Conservation (phyloP, 2,329 filamentous ascomycete genomes). For the Fusarium anthophilum region DNA sequence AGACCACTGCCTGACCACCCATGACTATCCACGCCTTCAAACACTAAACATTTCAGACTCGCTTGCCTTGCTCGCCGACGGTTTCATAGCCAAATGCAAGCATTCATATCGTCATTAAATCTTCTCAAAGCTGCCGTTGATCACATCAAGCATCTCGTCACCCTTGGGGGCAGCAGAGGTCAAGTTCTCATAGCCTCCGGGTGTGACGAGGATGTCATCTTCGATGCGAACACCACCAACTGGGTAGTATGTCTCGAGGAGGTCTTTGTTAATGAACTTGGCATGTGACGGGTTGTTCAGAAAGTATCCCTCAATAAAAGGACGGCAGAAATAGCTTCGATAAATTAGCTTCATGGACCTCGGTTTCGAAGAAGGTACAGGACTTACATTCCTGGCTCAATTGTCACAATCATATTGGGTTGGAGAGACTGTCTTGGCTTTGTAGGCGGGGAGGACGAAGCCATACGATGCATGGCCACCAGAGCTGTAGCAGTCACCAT, state of each 20-base stretch:
- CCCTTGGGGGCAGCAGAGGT: slow-evolving; percentile 79
- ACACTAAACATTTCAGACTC: neutral
- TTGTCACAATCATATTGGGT: slow-evolving; percentile 76
- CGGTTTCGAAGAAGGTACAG: neutral
- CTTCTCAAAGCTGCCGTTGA: slow-evolving; percentile 54
- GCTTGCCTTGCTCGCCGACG: neutral
- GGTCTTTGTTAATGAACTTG: slow-evolving; percentile 70
- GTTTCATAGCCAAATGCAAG: neutral
- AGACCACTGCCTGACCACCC: neutral
- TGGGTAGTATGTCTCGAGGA: slow-evolving; percentile 74
- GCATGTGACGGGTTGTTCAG: slow-evolving; percentile 66
- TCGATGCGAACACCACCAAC: slow-evolving; percentile 94
- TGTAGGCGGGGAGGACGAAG: slow-evolving; percentile 41
- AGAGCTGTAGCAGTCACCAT: slow-evolving; percentile 51
- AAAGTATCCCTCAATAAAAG: slow-evolving; percentile 76
- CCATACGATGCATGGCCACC: slow-evolving; percentile 40
- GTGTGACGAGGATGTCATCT: slow-evolving; percentile 85
- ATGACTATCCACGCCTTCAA: neutral
- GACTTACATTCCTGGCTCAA: slow-evolving; percentile 77
- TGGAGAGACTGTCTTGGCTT: slow-evolving; percentile 55
- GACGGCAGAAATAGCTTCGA: slow-evolving; percentile 75
- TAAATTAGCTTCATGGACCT: neutral
- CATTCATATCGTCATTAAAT: slow-evolving; percentile 16
- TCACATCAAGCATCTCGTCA: slow-evolving; percentile 72
- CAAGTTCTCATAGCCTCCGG: slow-evolving; percentile 82